A percentile compares a stretch with the other conserved stretches of the same genome.
Conservation (phyloP, 768 basidiomycete species). For the Suillus placidus region DNA sequence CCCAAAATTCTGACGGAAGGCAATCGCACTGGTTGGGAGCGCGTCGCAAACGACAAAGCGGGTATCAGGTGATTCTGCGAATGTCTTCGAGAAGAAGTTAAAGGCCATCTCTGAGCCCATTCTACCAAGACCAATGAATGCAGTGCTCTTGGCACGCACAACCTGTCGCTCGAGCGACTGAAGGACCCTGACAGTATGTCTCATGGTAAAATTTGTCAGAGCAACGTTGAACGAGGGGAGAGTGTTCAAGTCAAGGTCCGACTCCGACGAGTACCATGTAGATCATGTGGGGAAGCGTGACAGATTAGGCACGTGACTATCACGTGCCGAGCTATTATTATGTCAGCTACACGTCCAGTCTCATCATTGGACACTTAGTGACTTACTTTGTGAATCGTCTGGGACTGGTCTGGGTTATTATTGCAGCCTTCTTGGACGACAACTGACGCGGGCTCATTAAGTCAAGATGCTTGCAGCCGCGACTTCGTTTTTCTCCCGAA, state of each 20-base stretch:
- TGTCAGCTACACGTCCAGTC: conserved; percentile 12
- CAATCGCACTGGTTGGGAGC: conserved; percentile 54
- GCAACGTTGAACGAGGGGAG: too few relatives aligned
- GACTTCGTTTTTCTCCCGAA: conserved; percentile 79
- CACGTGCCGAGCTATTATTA: conserved; percentile 6
- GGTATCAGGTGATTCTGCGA: conserved; percentile 51
- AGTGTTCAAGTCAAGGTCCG: background rate
- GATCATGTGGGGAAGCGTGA: conserved; percentile 9
- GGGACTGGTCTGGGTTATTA: background rate
- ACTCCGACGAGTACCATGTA: background rate
- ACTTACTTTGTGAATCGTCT: background rate
- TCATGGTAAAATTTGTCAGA: conserved; percentile 42
- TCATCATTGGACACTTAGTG: background rate
- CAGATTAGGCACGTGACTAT: background rate
- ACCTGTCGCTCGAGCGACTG: conserved; percentile 39
- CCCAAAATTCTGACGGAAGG: conserved; percentile 60
- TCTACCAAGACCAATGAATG: conserved; percentile 84
- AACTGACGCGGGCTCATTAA: background rate
- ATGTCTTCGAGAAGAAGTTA: conserved; percentile 80
- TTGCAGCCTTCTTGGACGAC: background rate
- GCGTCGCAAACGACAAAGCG: conserved; percentile 83
- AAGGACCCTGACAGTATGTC: conserved; percentile 47
- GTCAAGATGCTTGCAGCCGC: conserved; percentile 74
- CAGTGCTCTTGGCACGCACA: conserved; percentile 53
- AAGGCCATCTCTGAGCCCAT: conserved; percentile 90